Evolutionary conservation across 2,329 filamentous ascomycete species (phyloP).

Genomic region (Stagonosporopsis cucurbitacearum): DNA sequence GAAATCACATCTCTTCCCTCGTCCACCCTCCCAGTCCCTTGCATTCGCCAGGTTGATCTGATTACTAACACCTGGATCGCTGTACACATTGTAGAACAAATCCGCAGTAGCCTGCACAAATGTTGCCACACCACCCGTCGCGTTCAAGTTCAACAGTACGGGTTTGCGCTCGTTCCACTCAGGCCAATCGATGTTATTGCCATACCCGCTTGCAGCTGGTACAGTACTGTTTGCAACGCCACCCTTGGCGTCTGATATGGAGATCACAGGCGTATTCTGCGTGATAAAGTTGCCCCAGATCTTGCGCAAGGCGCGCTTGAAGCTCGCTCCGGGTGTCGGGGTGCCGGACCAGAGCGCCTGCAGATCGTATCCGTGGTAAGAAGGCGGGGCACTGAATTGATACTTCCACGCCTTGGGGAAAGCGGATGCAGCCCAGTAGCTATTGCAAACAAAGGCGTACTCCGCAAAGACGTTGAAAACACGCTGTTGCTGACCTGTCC

Average conservation of each 20-base stretch:
- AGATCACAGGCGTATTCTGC: constrained; percentile 35
- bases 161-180: constrained; percentile 29
- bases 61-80: constrained; percentile 43
- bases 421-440: constrained; percentile 50
- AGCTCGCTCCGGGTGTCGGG: constrained; percentile 30
- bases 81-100: constrained; percentile 37
- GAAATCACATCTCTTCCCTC: constrained; percentile 41
- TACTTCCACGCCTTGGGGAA: constrained; percentile 45
- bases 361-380: constrained; percentile 45
- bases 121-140: constrained; percentile 35
- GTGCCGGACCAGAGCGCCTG: constrained; percentile 40
- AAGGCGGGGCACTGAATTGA: constrained; percentile 38
- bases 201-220: constrained; percentile 21
- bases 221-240: constrained; percentile 33
- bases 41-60: constrained; percentile 37
- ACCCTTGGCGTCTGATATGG: constrained; percentile 36
- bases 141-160: constrained; percentile 37
- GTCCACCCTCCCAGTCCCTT: constrained; percentile 40
- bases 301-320: constrained; percentile 44
- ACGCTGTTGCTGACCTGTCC: constrained; percentile 44
- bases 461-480: constrained; percentile 55
- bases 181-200: constrained; percentile 37
- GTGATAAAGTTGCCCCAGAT: constrained; percentile 45
- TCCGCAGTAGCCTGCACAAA: constrained; percentile 29
- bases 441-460: constrained; percentile 52